A percentile compares a stretch with the other conserved stretches of the same genome.
Evolutionary conservation across 768 basidiomycete genomes (phyloP).

Genomic region (Sarcodon sp.): DNA sequence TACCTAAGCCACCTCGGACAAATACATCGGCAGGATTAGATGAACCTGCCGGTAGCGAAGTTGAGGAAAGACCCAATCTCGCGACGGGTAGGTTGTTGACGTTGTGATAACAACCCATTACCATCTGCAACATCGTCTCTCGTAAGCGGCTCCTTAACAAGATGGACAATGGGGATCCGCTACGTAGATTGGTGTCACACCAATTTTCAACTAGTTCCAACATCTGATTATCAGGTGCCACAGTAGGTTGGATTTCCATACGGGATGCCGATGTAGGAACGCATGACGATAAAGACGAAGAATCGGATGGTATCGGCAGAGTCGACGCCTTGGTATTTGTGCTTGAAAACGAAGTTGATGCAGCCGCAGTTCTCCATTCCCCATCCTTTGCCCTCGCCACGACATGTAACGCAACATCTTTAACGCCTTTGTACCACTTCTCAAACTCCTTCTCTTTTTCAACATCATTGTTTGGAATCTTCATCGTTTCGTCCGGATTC

Average conservation of each 20-base stretch:
- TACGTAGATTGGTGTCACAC: slow-evolving; percentile 50
- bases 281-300: slow-evolving; percentile 5
- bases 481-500: background rate
- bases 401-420: slow-evolving; percentile 64
- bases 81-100: slow-evolving; percentile 10
- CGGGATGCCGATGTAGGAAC: slow-evolving; percentile 7
- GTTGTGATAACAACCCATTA: slow-evolving; percentile 16
- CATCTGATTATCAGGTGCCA: slow-evolving; percentile 26
- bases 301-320: slow-evolving; percentile 3
- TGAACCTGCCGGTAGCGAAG: slow-evolving; percentile 1
- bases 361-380: slow-evolving; percentile 3
- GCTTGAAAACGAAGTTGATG: slow-evolving; percentile 2
- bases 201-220: slow-evolving; percentile 46
- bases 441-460: slow-evolving; percentile 23
- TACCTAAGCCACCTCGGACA: slow-evolving; percentile 34
- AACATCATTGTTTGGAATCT: background rate
- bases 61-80: slow-evolving; percentile 4
- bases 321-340: slow-evolving; percentile 1
- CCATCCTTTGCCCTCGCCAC: slow-evolving; percentile 52
- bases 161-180: slow-evolving; percentile 28
- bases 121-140: slow-evolving; percentile 13
- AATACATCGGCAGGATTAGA: slow-evolving; percentile 6
- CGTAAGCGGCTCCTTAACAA: slow-evolving; percentile 12
- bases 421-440: slow-evolving; percentile 41
- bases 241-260: slow-evolving; percentile 24